phyloP scores from a whole-genome alignment of 2,329 filamentous ascomycete genomes.

The Thielaviopsis punctulata region DNA sequence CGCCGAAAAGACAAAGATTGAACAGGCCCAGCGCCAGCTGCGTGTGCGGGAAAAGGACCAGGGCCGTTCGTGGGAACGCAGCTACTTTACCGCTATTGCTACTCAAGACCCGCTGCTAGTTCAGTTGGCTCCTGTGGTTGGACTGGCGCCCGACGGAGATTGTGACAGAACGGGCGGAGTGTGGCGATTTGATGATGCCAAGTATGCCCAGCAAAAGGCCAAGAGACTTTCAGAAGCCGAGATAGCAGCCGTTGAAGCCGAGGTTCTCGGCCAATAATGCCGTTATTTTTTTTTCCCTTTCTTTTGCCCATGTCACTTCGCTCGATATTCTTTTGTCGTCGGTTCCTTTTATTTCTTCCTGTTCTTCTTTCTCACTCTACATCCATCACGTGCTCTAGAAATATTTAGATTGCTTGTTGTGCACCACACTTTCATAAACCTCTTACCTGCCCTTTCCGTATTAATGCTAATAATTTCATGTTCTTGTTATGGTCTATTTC shows the following conservation, averaged over 20 bases:
- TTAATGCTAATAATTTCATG: conserved; percentile 1
- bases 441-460: not conserved
- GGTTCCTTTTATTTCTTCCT: not conserved
- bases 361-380: not conserved
- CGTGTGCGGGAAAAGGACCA: conserved; percentile 61
- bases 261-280: conserved; percentile 21
- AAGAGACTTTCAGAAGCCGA: conserved; percentile 22
- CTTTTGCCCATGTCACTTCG: not conserved
- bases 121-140: conserved; percentile 27
- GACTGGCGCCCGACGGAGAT: conserved; percentile 34
- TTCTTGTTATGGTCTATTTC: too few species aligned
- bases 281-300: not conserved
- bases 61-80: conserved; percentile 59
- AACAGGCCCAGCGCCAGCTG: conserved; percentile 64
- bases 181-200: conserved; percentile 38
- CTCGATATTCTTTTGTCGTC: not conserved
- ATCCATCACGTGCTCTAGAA: not conserved
- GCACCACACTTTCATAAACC: not conserved
- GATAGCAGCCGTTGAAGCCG: conserved; percentile 27
- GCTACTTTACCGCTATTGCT: conserved; percentile 53
- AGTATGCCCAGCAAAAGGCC: conserved; percentile 22
- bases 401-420: too few species aligned
- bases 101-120: conserved; percentile 28
- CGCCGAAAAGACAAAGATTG: conserved; percentile 71
- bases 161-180: conserved; percentile 43